phyloP scores from a whole-genome alignment of 1,284 basidiomycete species.

The Dichomitus squalens region DNA sequence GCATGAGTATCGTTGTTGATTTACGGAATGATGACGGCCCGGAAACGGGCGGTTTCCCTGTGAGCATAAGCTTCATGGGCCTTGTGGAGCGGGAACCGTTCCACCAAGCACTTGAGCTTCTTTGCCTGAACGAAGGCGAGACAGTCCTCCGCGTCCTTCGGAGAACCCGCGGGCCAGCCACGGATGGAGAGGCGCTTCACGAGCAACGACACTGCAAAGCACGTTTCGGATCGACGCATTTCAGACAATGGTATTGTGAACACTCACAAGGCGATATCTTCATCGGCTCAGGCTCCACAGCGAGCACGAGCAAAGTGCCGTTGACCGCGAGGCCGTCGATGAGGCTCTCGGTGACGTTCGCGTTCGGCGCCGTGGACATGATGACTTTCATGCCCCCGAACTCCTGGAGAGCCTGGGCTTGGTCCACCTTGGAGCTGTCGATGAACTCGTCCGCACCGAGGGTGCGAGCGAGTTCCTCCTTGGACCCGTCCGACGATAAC shows the following conservation, averaged over 20 bases:
- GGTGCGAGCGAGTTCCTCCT: slow-evolving; percentile 29
- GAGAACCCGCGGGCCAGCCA: slow-evolving; percentile 29
- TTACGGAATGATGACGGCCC: slow-evolving; percentile 32
- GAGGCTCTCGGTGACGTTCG: slow-evolving; percentile 21
- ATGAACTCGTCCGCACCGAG: slow-evolving; percentile 35
- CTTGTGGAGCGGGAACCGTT: slow-evolving; percentile 31
- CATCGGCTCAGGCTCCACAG: slow-evolving; percentile 23
- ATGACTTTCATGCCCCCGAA: slow-evolving; percentile 33
- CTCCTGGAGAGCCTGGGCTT: slow-evolving; percentile 26
- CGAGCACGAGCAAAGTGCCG: slow-evolving; percentile 29
- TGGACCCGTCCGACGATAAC: slow-evolving; percentile 31
- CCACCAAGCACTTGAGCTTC: slow-evolving; percentile 27
- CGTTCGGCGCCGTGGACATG: slow-evolving; percentile 30
- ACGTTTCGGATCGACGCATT: not conserved
- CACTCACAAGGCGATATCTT: slow-evolving; percentile 18
- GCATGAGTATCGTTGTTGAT: not conserved
- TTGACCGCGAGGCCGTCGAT: slow-evolving; percentile 27
- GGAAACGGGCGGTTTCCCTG: slow-evolving; percentile 29
- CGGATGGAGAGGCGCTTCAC: slow-evolving; percentile 26
- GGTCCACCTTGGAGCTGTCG: slow-evolving; percentile 29
- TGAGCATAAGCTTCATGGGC: slow-evolving; percentile 30
- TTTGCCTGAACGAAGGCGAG: slow-evolving; percentile 24
- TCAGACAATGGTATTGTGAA: too few relatives aligned
- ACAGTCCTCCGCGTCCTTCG: slow-evolving; percentile 29
- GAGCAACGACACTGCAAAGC: slow-evolving; percentile 23